Evolutionary conservation across 768 basidiomycete genomes (phyloP).

Genomic region (Candolleomyces efflorescens): DNA sequence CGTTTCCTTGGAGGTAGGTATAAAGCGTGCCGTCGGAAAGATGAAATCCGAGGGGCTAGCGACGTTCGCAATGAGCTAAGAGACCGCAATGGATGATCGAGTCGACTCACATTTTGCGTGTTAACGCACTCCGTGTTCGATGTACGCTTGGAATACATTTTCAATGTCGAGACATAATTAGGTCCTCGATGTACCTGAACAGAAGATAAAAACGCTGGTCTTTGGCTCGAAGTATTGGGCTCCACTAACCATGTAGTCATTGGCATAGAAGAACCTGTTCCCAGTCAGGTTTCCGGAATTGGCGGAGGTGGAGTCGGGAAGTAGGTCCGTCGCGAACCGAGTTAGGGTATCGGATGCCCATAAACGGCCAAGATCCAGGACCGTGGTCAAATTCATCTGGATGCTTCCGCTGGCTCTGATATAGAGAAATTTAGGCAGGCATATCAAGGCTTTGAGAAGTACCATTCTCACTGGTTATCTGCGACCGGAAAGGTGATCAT

Average conservation of each 20-base stretch:
- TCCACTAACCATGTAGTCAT: conserved; percentile 61
- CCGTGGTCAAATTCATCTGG: conserved; percentile 51
- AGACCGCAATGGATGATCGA: background rate
- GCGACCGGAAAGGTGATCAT: conserved; percentile 64
- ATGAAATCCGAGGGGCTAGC: conserved; percentile 62
- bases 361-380: conserved; percentile 43
- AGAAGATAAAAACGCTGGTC: conserved; percentile 1
- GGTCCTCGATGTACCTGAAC: conserved; percentile 58
- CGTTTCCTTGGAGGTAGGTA: conserved; percentile 60
- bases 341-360: conserved; percentile 45
- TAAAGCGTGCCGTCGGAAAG: conserved; percentile 61
- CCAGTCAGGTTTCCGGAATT: conserved; percentile 53
- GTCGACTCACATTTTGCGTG: conserved; percentile 46
- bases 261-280: conserved; percentile 61
- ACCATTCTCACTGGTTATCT: conserved; percentile 33
- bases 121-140: conserved; percentile 65
- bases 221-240: background rate
- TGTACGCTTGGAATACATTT: conserved; percentile 59
- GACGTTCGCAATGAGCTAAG: conserved; percentile 1
- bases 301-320: conserved; percentile 33
- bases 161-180: conserved; percentile 56
- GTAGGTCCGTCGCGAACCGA: conserved; percentile 35
- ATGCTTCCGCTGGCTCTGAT: conserved; percentile 53
- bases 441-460: background rate
- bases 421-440: background rate